Base-by-base conservation (phyloP, 805 yeast genomes). In the Candida lessepsii region DNA sequence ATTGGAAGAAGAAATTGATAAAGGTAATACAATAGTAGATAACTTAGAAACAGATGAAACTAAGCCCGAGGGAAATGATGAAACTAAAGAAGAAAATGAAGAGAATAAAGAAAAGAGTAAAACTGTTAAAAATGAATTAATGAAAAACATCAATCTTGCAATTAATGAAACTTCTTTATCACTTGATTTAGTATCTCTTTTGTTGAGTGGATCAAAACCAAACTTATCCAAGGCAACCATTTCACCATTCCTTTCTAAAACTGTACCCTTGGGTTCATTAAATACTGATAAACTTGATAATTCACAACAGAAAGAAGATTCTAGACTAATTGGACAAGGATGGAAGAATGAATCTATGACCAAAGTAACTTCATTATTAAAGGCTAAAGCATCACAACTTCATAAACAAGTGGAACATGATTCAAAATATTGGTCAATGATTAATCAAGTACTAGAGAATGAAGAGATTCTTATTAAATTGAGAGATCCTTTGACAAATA, bases 101-200 rank as follows among this genome's bases (percentile, higher is more conserved):
- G 52, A 43, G 20, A 56, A 67, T 6, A 51, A 48, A 13, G 74
- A 68, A 32, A 64, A 65, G 8, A 80, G 81, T 50, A 60, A 65
- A 35, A 67, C 65, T 31, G 70, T 76, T 13, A 80, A 80, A 53
- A 55, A 63, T n/a, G 78, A 79, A 42, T 70, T 83, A 29, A 50
- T 81, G 11, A 68, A 65, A 13, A 66, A 70, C 30, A 69, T 85
- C 21, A 73, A 77, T 39, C 60, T 78, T 0, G 96, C 98, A 2
- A 67, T 86, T 50, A 93, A 91, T 57, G 97, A 93, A 56, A 81
- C 95, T 0, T 89, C 96, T 0, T 61, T 93, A 27, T 82, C 96
- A 1, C 66, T 90, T 42, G 99, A 91, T 56, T 86, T 90, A 47
- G 83, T 91, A 1, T 87, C 96, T 1, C 69, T 91, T 45, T 65